Conservation (phyloP, 2,329 filamentous ascomycete genomes). For the Rhinocladiella mackenziei region DNA sequence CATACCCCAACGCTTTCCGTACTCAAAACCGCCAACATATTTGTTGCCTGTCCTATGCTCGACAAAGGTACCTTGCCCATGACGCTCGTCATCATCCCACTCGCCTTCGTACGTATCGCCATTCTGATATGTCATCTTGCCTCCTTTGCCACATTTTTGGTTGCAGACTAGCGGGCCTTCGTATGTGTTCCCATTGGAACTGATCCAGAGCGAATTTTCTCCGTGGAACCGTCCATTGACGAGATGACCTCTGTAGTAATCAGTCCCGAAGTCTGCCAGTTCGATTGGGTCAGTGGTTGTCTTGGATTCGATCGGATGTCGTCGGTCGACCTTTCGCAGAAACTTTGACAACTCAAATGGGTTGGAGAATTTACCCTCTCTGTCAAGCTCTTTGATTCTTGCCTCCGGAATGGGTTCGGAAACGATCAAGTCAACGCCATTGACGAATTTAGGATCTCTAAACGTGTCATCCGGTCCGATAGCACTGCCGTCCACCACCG, state of each 20-base stretch:
- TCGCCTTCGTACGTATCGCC: conserved; percentile 48
- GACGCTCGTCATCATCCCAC: conserved; percentile 45
- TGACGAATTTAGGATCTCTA: conserved; percentile 29
- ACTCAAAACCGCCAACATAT: conserved; percentile 58
- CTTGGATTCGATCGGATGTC: conserved; percentile 22
- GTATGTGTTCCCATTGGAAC: conserved; percentile 54
- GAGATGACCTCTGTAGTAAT: conserved; percentile 55
- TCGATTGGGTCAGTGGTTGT: conserved; percentile 37
- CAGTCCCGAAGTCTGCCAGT: conserved; percentile 48
- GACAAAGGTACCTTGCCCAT: conserved; percentile 56
- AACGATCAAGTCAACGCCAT: conserved; percentile 42
- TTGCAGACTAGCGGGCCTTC: conserved; percentile 52
- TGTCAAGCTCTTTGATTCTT: conserved; percentile 20
- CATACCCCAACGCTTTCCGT: conserved; percentile 58
- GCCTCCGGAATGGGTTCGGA: conserved; percentile 40
- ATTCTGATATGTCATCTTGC: conserved; percentile 55
- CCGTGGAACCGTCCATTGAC: conserved; percentile 52
- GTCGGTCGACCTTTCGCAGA: conserved; percentile 24
- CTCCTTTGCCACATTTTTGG: conserved; percentile 51
- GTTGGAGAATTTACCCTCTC: conserved; percentile 33
- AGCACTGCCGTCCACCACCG: conserved; percentile 34
- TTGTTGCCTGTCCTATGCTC: conserved; percentile 57
- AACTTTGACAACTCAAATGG: conserved; percentile 18
- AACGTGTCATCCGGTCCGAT: conserved; percentile 32
- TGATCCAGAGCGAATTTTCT: conserved; percentile 49